Evolutionary conservation across 352 stramenopile species (phyloP).

Genomic region (Blastocystis sp.): DNA sequence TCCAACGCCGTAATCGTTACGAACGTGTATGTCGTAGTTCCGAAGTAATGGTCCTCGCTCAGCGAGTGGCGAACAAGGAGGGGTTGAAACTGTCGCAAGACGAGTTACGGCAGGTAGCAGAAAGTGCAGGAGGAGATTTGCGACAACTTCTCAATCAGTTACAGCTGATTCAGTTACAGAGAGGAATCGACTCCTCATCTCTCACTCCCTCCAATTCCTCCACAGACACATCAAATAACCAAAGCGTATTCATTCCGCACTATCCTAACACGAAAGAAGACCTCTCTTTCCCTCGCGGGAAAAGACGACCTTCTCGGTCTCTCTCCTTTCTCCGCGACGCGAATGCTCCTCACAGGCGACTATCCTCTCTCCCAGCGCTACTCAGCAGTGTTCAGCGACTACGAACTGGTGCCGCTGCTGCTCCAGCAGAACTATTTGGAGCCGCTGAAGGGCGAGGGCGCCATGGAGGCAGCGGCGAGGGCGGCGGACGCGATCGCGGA

Average conservation of each 20-base stretch:
- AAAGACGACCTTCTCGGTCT: slow-evolving; percentile 71
- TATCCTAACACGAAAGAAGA: no score
- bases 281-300: background rate
- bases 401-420: slow-evolving; percentile 89
- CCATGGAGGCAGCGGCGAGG: slow-evolving; percentile 65
- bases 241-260: no score
- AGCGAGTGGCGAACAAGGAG: background rate
- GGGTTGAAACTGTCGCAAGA: slow-evolving; percentile 71
- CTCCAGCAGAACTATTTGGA: slow-evolving; percentile 75
- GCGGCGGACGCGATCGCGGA: slow-evolving; percentile 73
- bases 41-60: slow-evolving; percentile 65
- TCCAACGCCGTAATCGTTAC: background rate
- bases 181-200: background rate
- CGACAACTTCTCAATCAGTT: slow-evolving; percentile 69
- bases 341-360: slow-evolving; percentile 65
- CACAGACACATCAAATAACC: no score
- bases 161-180: no score
- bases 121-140: slow-evolving; percentile 80
- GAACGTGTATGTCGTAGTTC: background rate
- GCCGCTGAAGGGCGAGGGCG: slow-evolving; percentile 70
- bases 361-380: slow-evolving; percentile 69
- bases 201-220: background rate
- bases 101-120: slow-evolving; percentile 78
- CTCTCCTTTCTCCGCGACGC: slow-evolving; percentile 83
- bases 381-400: slow-evolving; percentile 96